Evolutionary conservation across 1,284 basidiomycete species (phyloP).

Genomic region (Wallemia mellicola): DNA sequence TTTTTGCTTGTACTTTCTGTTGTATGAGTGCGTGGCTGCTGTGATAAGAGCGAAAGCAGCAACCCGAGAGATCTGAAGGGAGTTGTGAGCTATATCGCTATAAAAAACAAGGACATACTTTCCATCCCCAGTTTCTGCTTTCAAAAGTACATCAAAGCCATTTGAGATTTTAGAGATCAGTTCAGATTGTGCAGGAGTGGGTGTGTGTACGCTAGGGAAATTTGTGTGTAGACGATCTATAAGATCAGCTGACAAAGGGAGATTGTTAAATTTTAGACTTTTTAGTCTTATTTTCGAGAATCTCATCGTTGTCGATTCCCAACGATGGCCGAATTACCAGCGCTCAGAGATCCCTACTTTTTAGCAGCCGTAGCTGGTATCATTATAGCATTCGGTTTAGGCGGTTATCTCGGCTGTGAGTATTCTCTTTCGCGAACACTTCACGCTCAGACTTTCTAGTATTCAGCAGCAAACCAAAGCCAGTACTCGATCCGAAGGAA

Average conservation of each 20-base stretch:
- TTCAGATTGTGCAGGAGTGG: neutral
- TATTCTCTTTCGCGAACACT: neutral
- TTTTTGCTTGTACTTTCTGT: neutral
- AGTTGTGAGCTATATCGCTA: no score
- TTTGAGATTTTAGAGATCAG: neutral
- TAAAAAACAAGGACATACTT: neutral
- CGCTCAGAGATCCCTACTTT: neutral
- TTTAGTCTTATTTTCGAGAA: neutral
- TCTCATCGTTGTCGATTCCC: neutral
- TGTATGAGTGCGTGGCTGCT: neutral
- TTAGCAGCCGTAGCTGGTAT: neutral
- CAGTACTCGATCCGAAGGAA: conserved; percentile 36
- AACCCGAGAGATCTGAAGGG: neutral
- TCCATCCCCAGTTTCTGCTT: neutral
- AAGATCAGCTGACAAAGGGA: neutral
- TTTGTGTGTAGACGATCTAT: neutral
- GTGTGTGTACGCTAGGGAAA: neutral
- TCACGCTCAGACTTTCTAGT: neutral
- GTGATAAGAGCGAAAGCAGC: neutral
- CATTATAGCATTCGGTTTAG: neutral
- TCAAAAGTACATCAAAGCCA: neutral
- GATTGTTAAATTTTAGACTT: neutral
- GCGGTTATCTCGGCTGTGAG: neutral
- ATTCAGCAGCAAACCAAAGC: conserved; percentile 12
- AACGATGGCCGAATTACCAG: neutral